A percentile compares a stretch with the other conserved stretches of the same genome.
phyloP scores from a whole-genome alignment of 495 filamentous ascomycete species.

The Halenospora varia region DNA sequence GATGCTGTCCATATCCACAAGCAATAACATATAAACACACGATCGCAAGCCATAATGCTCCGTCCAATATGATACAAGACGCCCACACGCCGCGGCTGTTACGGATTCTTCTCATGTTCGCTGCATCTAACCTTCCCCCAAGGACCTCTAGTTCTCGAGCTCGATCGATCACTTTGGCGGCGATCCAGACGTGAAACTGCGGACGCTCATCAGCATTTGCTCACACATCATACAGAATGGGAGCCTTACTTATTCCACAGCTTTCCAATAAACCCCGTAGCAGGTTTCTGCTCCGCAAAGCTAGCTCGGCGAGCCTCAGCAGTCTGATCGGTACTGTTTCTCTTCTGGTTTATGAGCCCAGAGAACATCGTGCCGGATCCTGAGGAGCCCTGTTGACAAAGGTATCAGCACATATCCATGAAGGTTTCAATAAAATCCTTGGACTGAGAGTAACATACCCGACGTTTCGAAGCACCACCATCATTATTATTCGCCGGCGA shows the following conservation, averaged over 20 bases:
- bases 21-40: no score
- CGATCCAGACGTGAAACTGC: conserved; percentile 12
- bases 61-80: no score
- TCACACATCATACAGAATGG: background rate
- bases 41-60: no score
- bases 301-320: conserved; percentile 39
- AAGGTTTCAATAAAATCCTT: no score
- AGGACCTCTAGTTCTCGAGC: background rate
- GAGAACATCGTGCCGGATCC: conserved; percentile 37
- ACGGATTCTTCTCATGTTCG: background rate
- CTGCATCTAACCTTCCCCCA: background rate
- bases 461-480: conserved; percentile 9
- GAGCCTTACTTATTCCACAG: conserved; percentile 49
- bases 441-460: conserved; percentile 6
- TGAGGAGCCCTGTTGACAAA: conserved; percentile 21
- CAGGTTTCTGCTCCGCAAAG: conserved; percentile 44
- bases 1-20: no score
- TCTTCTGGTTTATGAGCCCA: conserved; percentile 47
- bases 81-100: no score
- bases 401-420: background rate
- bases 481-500: conserved; percentile 17
- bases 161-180: conserved; percentile 3
- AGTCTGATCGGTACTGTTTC: conserved; percentile 37
- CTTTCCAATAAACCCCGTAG: conserved; percentile 42
- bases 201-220: background rate